Base-by-base conservation (phyloP, 768 basidiomycete species). In the Royoungia palumana region DNA sequence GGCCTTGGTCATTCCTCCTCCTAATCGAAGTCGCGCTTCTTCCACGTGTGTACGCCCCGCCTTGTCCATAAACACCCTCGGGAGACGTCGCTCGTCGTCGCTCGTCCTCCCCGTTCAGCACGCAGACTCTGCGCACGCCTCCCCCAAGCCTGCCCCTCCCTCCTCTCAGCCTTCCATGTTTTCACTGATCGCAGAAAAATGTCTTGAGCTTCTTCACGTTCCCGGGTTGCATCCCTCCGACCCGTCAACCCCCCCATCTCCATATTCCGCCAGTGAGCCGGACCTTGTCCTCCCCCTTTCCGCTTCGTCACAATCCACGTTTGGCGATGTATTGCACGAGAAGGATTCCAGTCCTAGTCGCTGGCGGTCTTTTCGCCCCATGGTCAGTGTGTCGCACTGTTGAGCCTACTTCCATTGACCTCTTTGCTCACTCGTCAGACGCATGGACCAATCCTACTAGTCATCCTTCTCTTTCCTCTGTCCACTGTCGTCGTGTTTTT, bases 381-480 rank as follows among this genome's bases (percentile, higher is more conserved):
- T 70, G 45, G 73, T 75, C 54, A 51, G 73, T 67, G 22, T 27
- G n/a, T 5, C 14, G 20, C 39, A 35, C 28, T 28, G 27, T 42
- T 37, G 24, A 13, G 50, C 36, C 40, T 51, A 45, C 50, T 6
- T 24, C 24, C 30, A 14, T 41, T 62, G 49, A 57, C 37, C n/a
- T 32, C 43, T 39, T 36, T 37, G 24, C 35, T 32, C 16, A 32
- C 14, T 16, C 32, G 14, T 16, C 50, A 77, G 76, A 63, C 82
- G 5, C 76, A 83, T 48, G 72, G 82, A 25, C 82, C 87, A 19
- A 65, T 87, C 25, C 76, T 89, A n/a, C 80, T 87, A 27, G 81
- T 80, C 41, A 70, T 89, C 47, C 78, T 85, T 32, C 65, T 85
- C 36, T 80, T 87, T 58, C 82, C 78, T 60, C 72, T 91, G n/a